Conservation (phyloP, 2,329 filamentous ascomycete species). For the Eutypella sp. region DNA sequence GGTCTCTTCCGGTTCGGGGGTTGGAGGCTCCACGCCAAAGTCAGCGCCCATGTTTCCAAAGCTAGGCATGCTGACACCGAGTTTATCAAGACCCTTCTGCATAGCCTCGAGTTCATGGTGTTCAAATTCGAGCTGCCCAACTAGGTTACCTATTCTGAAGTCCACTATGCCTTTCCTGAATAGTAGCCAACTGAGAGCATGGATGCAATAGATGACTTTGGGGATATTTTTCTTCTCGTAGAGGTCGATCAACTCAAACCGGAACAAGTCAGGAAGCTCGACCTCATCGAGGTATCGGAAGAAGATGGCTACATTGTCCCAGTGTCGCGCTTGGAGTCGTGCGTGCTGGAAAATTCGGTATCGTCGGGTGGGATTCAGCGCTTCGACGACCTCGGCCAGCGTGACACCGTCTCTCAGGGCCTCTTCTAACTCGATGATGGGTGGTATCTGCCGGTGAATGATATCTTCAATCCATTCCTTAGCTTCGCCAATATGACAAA, state of each 20-base stretch:
- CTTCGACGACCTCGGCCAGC: slow-evolving; percentile 87
- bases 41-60: slow-evolving; percentile 97
- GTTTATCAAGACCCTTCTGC: slow-evolving; percentile 93
- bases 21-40: slow-evolving; percentile 74
- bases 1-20: slow-evolving; percentile 76
- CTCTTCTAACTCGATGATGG: slow-evolving; percentile 91
- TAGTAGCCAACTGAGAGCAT: slow-evolving; percentile 94
- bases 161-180: slow-evolving; percentile 92
- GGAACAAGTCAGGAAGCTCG: slow-evolving; percentile 88
- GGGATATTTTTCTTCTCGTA: slow-evolving; percentile 99
- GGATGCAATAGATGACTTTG: slow-evolving; percentile 98
- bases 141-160: slow-evolving; percentile 93
- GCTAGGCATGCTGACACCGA: slow-evolving; percentile 92
- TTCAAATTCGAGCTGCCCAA: slow-evolving; percentile 94
- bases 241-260: slow-evolving; percentile 93
- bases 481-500: slow-evolving; percentile 97
- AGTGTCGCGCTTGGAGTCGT: slow-evolving; percentile 88
- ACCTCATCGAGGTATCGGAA: slow-evolving; percentile 91
- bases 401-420: slow-evolving; percentile 89
- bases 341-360: slow-evolving; percentile 80
- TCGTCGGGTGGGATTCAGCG: slow-evolving; percentile 71
- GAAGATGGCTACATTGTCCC: slow-evolving; percentile 96
- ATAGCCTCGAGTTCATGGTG: slow-evolving; percentile 96
- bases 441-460: slow-evolving; percentile 57
- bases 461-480: slow-evolving; percentile 91